Evolutionary conservation across 1,284 basidiomycete species (phyloP), one percentile per base, ranked within the genome.

Genomic region (Ganoderma lucidum): DNA sequence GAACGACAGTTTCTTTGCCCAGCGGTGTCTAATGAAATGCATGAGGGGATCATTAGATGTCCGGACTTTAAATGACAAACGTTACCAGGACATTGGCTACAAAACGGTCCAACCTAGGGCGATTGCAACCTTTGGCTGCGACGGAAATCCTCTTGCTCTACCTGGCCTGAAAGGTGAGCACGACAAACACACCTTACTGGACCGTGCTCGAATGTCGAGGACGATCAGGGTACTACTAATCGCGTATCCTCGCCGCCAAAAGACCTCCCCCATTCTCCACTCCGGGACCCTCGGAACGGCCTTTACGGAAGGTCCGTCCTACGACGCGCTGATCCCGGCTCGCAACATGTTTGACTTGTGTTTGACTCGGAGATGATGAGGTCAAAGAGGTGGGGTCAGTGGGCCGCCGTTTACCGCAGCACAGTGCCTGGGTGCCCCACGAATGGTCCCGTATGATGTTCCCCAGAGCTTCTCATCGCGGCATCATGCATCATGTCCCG

Each of bases 221-320:
- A 59, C 35, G 56, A 59, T 59, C 56, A n/a, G 56, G 56, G 56
- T 59, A 59, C 56, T n/a, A 35, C 56, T n/a, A 35, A 59, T 59
- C 32, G 6, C 12, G 23, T 59, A 35, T 23, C n/a, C 35, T 59
- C 35, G 19, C 8, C 35, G 56, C n/a, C 37, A 17, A 23, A 23
- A 19, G 3, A 4, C 32, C 9, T 2, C 6, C 17, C 32, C 19
- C 17, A 19, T 14, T 59, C 56, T 39, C 15, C 6, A 37, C 2
- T 15, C n/a, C 37, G 9, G 55, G 30, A 56, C 32, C 55, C 35
- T 39, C 56, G 56, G 56, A 59, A 39, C 56, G 35, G 6, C 35
- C 56, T 35, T 9, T n/a, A 32, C 56, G 56, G 15, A 59, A 12
- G 35, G 35, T n/a, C 9, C 56, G 39, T 32, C 19, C 35, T 8